Conservation (phyloP, 2,329 filamentous ascomycete species). For the Scedosporium minutisporum region DNA sequence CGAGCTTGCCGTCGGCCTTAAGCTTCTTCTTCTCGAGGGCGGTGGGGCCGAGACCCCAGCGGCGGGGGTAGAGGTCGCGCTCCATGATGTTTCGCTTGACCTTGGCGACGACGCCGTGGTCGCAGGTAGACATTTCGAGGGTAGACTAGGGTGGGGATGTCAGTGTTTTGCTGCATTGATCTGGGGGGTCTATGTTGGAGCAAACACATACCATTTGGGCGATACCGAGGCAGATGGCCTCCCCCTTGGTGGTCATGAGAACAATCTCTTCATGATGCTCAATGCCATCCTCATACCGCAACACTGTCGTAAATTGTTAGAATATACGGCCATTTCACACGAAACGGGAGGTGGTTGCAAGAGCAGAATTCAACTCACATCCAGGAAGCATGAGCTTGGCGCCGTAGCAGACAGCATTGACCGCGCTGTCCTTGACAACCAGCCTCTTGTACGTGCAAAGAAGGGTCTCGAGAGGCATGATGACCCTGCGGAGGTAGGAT, state of each 20-base stretch:
- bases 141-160: slow-evolving; percentile 45
- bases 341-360: too few species aligned
- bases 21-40: slow-evolving; percentile 99
- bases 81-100: slow-evolving; percentile 99
- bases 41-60: slow-evolving; percentile 92
- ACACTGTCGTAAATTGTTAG: slow-evolving; percentile 31
- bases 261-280: slow-evolving; percentile 95
- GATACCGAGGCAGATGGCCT: slow-evolving; percentile 93
- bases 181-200: too few species aligned
- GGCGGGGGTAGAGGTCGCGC: slow-evolving; percentile 88
- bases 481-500: slow-evolving; percentile 81
- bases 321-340: not conserved
- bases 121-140: slow-evolving; percentile 91
- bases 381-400: slow-evolving; percentile 98
- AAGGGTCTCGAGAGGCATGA: slow-evolving; percentile 84
- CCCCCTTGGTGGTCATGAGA: slow-evolving; percentile 97
- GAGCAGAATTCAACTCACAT: slow-evolving; percentile 14
- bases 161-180: not conserved
- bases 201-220: slow-evolving; percentile 61
- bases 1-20: slow-evolving; percentile 94
- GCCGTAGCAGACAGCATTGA: slow-evolving; percentile 97
- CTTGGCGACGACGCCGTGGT: slow-evolving; percentile 96
- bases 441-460: slow-evolving; percentile 91
- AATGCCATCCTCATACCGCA: slow-evolving; percentile 86
- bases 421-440: slow-evolving; percentile 74